Base-by-base conservation (phyloP, 2,329 filamentous ascomycete species). In the Talaromyces pinophilus region DNA sequence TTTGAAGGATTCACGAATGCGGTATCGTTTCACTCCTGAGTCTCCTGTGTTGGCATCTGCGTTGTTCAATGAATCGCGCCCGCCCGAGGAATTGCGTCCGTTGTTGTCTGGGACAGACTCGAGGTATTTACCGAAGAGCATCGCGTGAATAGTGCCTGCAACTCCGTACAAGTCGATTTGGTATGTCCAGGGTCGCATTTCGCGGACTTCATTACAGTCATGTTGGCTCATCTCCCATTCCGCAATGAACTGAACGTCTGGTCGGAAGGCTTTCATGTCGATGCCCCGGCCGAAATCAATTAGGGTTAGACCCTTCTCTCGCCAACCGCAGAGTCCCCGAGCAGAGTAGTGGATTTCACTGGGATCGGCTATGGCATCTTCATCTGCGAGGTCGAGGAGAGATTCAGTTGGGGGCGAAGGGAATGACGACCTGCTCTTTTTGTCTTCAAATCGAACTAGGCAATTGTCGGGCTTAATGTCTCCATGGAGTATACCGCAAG, bases 381-480 rank as follows among this genome's bases (percentile, higher is more conserved):
- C 67, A 59, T 71, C 67, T 44, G 69, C 71, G 1, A 76, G 65
- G 50, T 76, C 72, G 22, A 77, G 67, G 7, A 76, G 72, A 19
- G 76, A 78, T n/a, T 73, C 59, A 15, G 69, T 69, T 3, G 69
- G 70, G n/a, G 71, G 68, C 40, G 70, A 67, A 28, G 72, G 73
- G 17, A 70, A 71, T 11, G 65, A 60, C 3, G 59, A 60, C 22
- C 48, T 54, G 30, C 33, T 55, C 35, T 64, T 67, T 30, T 80
- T 75, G 10, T 83, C 75, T 64, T 93, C 90, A 22, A 98, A 88
- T 5, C 95, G 91, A 3, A 98, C 87, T 2, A 99, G 87, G 72
- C 96, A 94, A 76, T 99, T 99, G 79, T 99, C 95, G 1, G 91
- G 88, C 80, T 99, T 99, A 71, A 99, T 84, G 74, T 99, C 95